phyloP scores from a whole-genome alignment of 768 basidiomycete species.

The Filobasidium floriforme region DNA sequence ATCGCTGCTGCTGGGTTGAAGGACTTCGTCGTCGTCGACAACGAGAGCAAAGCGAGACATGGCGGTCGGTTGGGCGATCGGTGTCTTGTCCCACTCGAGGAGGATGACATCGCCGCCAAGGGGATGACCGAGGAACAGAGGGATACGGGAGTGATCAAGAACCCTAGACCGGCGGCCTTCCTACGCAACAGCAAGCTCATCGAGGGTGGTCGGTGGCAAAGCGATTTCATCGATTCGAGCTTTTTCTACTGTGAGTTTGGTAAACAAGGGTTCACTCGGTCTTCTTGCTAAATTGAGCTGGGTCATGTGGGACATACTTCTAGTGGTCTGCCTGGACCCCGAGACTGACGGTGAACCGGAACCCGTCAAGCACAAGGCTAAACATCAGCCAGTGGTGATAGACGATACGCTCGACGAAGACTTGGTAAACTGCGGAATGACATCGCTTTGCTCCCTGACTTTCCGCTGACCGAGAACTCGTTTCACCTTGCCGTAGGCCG shows the following conservation, averaged over 20 bases:
- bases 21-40: constrained; percentile 46
- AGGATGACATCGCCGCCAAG: constrained; percentile 11
- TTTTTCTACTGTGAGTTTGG: constrained; percentile 42
- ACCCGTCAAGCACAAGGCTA: not conserved
- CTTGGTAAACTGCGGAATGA: not conserved
- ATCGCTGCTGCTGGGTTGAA: constrained; percentile 46
- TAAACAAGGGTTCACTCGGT: not conserved
- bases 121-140: constrained; percentile 14
- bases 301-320: not conserved
- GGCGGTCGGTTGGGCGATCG: constrained; percentile 34
- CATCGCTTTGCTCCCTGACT: not conserved
- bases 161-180: constrained; percentile 41
- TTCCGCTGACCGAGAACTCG: not conserved
- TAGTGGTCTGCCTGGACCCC: constrained; percentile 44
- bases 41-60: constrained; percentile 42
- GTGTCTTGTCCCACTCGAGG: constrained; percentile 38
- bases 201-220: constrained; percentile 37
- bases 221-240: constrained; percentile 39
- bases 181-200: constrained; percentile 31
- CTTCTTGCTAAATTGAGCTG: not conserved
- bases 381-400: not conserved
- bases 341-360: constrained; percentile 26
- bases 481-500: not conserved
- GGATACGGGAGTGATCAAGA: constrained; percentile 23
- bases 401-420: not conserved